Conservation (phyloP, 1,139 yeast species). For the Kluyveromyces marxianus region DNA sequence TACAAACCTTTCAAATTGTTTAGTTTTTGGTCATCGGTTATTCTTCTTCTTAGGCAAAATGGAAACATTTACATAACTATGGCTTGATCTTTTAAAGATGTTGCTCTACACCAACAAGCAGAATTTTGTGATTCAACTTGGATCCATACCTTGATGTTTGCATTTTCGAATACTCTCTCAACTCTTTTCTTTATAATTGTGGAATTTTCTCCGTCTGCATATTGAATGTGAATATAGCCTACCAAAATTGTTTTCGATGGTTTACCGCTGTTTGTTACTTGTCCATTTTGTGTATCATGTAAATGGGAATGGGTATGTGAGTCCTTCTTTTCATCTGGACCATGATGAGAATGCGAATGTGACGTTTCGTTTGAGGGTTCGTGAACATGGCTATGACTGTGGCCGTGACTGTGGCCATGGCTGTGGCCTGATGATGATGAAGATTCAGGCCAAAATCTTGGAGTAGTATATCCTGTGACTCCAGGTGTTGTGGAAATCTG, state of each 20-base stretch:
- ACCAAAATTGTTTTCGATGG: constrained; percentile 27
- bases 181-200: constrained; percentile 55
- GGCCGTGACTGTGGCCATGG: constrained; percentile 21
- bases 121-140: constrained; percentile 56
- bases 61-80: background rate
- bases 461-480: constrained; percentile 76
- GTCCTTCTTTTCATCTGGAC: background rate
- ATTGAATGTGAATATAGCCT: constrained; percentile 65
- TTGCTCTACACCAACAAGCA: constrained; percentile 48
- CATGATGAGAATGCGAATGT: constrained; percentile 6
- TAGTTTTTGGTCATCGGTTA: no score
- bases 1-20: no score
- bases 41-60: background rate
- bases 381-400: constrained; percentile 19
- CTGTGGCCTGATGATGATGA: constrained; percentile 16
- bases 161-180: constrained; percentile 38
- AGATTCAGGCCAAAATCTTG: constrained; percentile 81
- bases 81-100: constrained; percentile 10
- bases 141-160: constrained; percentile 45
- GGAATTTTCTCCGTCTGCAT: constrained; percentile 59
- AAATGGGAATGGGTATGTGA: constrained; percentile 9
- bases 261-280: constrained; percentile 5
- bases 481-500: constrained; percentile 70
- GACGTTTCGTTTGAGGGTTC: constrained; percentile 9
- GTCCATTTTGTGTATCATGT: constrained; percentile 8